These are phyloP conservation scores for Sparassis latifolia DNA, from an alignment of 1,284 basidiomycete genomes.

Conservation along the genomic window DNA sequence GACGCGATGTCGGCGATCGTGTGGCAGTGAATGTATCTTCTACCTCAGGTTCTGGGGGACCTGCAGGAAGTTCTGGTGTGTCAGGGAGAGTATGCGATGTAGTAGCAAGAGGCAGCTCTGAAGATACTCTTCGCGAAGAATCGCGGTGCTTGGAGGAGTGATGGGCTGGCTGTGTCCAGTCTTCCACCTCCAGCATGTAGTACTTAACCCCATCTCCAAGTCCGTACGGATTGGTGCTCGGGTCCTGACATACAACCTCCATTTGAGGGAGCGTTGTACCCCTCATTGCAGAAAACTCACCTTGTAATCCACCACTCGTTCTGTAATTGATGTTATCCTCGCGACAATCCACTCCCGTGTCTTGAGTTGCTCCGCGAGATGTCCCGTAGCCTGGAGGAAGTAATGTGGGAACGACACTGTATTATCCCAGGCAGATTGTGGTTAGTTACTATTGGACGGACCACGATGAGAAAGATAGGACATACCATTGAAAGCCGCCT, in stretches of 20 bases:
- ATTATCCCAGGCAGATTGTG: conserved; percentile 11
- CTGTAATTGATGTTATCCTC: conserved; percentile 82
- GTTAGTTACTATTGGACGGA: too few species aligned
- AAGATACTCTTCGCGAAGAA: conserved; percentile 44
- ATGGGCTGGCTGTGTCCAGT: conserved; percentile 74
- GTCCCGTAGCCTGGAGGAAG: conserved; percentile 84
- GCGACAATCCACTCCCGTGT: conserved; percentile 93
- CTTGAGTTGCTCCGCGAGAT: conserved; percentile 80
- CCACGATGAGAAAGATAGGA: neutral
- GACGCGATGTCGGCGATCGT: conserved; percentile 53
- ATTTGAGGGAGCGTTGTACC: too few species aligned
- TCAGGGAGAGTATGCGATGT: conserved; percentile 21
- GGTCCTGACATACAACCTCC: conserved; percentile 40
- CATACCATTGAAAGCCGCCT: conserved; percentile 94
- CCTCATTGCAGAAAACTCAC: conserved; percentile 34
- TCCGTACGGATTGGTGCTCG: conserved; percentile 69
- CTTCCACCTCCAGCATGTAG: conserved; percentile 90
- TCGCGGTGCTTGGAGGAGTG: conserved; percentile 48
- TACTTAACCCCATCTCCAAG: conserved; percentile 89
- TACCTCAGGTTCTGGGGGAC: conserved; percentile 58
- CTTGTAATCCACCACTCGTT: conserved; percentile 76
- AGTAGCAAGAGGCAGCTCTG: conserved; percentile 24
- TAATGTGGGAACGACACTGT: conserved; percentile 94
- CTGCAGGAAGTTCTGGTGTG: conserved; percentile 37
- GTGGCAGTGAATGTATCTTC: conserved; percentile 60